Base-by-base conservation (phyloP, 768 basidiomycete species). In the Boletus subparvulus region DNA sequence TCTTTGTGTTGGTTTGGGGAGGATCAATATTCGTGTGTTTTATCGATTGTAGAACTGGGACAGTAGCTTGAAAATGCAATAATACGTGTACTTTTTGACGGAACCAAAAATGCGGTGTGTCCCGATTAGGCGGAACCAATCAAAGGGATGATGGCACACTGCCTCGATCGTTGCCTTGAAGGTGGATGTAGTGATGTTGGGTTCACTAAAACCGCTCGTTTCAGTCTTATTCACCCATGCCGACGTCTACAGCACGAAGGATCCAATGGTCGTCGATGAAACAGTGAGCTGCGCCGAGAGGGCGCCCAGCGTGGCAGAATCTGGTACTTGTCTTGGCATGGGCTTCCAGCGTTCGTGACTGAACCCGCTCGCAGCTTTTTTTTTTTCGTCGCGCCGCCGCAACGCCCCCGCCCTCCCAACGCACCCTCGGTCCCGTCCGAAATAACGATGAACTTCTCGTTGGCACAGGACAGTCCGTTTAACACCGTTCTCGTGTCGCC, bases 301-400 rank as follows among this genome's bases (percentile, higher is more conserved):
- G 62, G 61, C 69, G 71, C 69, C 45, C 67, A 67, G 19, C 69
- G 71, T 73, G 69, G 71, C 65, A 73, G 62, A 71, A 71, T 66
- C 67, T 56, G 60, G 39, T 42, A 7, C 65, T 73, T 73, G 61
- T 65, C 69, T 69, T 59, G 71, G 67, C 66, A 51, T 59, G 51
- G 43, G 50, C 66, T 65, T 58, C 54, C 61, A 64, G 55, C 55
- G 6, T 30, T 26, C 40, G 48, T 42, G 55, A 39, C 48, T 59
- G 64, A 52, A 48, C 43, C 56, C 61, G 52, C 46, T 28, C 46
- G n/a, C 53, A 46, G 35, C 48, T 44, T 33, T 32, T 41, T 44
- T 33, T 32, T 41, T 60, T 52, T 26, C 52, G 55, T 60, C 58
- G 48, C 50, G 49, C 59, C 60, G 43, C 51, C 60, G 62, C 58